phyloP scores from a whole-genome alignment of 306 rosid species.

The peach (Prunus persica) region Prunus_persica_NCBIv2 NC_034010.1:21480501-21481000 shows the following conservation, averaged over 20 bases:
- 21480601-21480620: background rate
- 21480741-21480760: background rate
- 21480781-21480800: background rate
- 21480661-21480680: background rate
- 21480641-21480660: background rate
- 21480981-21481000: background rate
- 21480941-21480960: background rate
- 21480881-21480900: background rate
- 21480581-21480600: conserved; percentile 1
- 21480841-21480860: background rate
- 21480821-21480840: background rate
- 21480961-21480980: background rate
- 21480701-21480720: background rate
- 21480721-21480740: background rate
- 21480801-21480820: background rate
- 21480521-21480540: background rate
- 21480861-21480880: background rate
- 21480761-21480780: background rate
- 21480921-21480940: background rate
- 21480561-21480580: background rate
- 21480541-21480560: background rate
- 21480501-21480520: background rate
- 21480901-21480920: background rate
- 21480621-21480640: background rate
- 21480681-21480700: background rate